Conservation (phyloP, 371 early-diverging fungal genomes). For the Syncephalastrum sp. region DNA sequence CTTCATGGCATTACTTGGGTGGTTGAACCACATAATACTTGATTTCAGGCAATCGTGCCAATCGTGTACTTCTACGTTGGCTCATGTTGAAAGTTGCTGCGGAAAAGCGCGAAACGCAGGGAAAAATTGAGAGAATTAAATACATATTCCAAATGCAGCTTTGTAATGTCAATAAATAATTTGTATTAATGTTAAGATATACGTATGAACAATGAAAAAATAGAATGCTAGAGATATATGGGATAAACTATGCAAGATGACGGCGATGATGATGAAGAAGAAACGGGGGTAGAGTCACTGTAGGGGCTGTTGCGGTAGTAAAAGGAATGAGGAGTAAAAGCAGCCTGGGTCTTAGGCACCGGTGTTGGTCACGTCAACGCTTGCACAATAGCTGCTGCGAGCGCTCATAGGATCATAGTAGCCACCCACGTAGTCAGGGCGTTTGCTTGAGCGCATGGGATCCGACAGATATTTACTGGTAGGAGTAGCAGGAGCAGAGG, state of each 20-base stretch:
- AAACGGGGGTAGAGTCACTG: background rate
- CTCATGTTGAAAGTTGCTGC: too few species aligned
- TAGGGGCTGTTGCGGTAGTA: background rate
- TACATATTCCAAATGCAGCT: too few species aligned
- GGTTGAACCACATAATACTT: too few species aligned
- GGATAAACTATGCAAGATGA: slow-evolving; percentile 1
- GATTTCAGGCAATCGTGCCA: too few species aligned
- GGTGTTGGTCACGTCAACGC: slow-evolving; percentile 29
- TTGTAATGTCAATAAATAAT: too few species aligned
- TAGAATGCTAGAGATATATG: background rate
- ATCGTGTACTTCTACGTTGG: too few species aligned
- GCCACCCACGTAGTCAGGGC: slow-evolving; percentile 32
- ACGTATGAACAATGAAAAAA: background rate
- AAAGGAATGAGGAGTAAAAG: background rate
- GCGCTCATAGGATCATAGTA: slow-evolving; percentile 46
- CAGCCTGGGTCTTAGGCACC: slow-evolving; percentile 20
- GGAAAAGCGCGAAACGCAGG: too few species aligned
- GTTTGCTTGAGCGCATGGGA: slow-evolving; percentile 38
- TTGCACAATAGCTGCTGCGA: slow-evolving; percentile 16
- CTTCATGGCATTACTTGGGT: too few species aligned
- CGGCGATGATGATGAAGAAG: background rate
- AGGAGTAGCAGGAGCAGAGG: background rate
- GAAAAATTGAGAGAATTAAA: too few species aligned
- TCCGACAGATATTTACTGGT: slow-evolving; percentile 30
- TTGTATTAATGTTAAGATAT: background rate